Evolutionary conservation across 768 basidiomycete genomes (phyloP).

Genomic region (Baorangia bicolor): DNA sequence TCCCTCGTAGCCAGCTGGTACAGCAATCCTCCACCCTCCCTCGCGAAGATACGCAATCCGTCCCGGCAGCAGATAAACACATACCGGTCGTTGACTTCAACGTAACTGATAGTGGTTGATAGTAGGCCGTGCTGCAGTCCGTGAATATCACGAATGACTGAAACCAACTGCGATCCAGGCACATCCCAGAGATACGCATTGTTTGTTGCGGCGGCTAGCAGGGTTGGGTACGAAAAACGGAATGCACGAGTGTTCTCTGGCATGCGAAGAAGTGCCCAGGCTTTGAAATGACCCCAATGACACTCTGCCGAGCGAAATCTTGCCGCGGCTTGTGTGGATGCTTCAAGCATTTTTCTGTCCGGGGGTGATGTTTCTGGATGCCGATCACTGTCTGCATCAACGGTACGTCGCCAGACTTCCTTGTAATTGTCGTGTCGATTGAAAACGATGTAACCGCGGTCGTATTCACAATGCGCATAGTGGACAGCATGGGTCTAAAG

Average conservation of each 20-base stretch:
- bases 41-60: constrained; percentile 53
- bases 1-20: constrained; percentile 42
- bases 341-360: constrained; percentile 28
- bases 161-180: constrained; percentile 45
- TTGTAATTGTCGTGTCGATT: constrained; percentile 55
- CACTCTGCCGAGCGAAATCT: constrained; percentile 8
- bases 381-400: constrained; percentile 30
- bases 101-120: constrained; percentile 53
- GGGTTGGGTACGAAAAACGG: constrained; percentile 65
- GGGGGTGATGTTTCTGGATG: constrained; percentile 32
- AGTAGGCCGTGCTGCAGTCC: constrained; percentile 2
- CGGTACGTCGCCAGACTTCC: constrained; percentile 66
- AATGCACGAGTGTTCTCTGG: constrained; percentile 52
- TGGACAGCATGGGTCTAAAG: constrained; percentile 10
- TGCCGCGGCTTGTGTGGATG: constrained; percentile 22
- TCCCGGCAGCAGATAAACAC: constrained; percentile 56
- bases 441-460: constrained; percentile 67
- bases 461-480: constrained; percentile 74
- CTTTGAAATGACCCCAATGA: constrained; percentile 52
- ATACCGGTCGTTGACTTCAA: constrained; percentile 59
- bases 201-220: constrained; percentile 48
- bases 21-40: constrained; percentile 43
- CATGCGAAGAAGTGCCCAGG: constrained; percentile 56
- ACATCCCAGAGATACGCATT: constrained; percentile 65
- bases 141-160: constrained; percentile 34